Evolutionary conservation across 805 yeast species (phyloP).

Genomic region (Soucietia sequanensis): DNA sequence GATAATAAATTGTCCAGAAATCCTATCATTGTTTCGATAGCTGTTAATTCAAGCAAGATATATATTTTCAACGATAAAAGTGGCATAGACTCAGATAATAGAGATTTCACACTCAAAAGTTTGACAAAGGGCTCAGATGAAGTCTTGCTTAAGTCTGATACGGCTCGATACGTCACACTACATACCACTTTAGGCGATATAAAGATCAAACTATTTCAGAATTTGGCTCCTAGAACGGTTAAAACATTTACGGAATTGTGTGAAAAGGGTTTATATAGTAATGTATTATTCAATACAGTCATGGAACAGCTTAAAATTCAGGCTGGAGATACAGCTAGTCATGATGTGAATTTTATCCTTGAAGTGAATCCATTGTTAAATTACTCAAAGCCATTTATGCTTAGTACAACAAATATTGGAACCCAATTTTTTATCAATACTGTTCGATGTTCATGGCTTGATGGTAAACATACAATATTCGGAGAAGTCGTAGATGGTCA

Average conservation of each 20-base stretch:
- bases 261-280: constrained; percentile 36
- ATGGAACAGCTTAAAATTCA: constrained; percentile 25
- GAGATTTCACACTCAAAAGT: constrained; percentile 8
- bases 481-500: constrained; percentile 23
- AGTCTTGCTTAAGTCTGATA: background rate
- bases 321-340: constrained; percentile 26
- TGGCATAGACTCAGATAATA: constrained; percentile 1
- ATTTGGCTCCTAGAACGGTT: constrained; percentile 39
- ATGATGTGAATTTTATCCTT: constrained; percentile 23
- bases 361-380: constrained; percentile 24
- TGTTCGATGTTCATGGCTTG: constrained; percentile 14
- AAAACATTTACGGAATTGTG: constrained; percentile 40
- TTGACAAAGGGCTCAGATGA: background rate
- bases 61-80: constrained; percentile 9
- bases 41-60: constrained; percentile 9
- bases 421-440: constrained; percentile 28
- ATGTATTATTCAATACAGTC: constrained; percentile 26
- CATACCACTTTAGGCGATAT: constrained; percentile 47
- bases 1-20: constrained; percentile 11
- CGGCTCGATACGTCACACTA: constrained; percentile 9
- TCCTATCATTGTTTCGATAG: constrained; percentile 12
- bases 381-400: constrained; percentile 30
- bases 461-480: constrained; percentile 24
- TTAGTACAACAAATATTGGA: constrained; percentile 30
- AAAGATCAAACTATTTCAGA: constrained; percentile 28